A percentile compares a stretch with the other conserved stretches of the same genome.
These are phyloP conservation scores for Sordaria brevicollis DNA, from an alignment of 495 filamentous ascomycete species.

Conservation along the genomic window DNA sequence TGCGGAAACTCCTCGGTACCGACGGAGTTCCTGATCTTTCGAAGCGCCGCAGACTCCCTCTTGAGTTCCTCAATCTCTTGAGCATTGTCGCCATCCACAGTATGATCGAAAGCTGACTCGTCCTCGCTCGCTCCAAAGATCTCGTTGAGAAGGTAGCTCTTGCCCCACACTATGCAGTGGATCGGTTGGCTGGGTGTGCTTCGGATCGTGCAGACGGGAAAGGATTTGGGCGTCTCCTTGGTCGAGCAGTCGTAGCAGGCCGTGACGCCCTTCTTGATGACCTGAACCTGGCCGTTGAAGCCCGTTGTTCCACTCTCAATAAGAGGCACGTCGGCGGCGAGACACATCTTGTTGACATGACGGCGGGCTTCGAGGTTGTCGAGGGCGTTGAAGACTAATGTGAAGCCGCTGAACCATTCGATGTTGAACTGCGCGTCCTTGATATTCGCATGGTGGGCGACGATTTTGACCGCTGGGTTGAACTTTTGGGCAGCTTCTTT, in stretches of 20 bases:
- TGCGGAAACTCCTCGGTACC: constrained; percentile 68
- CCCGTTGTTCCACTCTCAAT: constrained; percentile 97
- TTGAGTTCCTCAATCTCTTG: constrained; percentile 79
- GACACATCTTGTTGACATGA: constrained; percentile 96
- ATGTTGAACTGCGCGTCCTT: constrained; percentile 88
- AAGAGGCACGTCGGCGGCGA: constrained; percentile 81
- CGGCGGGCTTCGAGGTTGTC: constrained; percentile 92
- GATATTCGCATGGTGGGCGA: constrained; percentile 90
- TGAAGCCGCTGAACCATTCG: constrained; percentile 77
- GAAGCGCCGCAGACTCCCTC: constrained; percentile 71
- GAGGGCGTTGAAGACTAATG: constrained; percentile 88
- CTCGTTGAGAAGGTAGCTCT: constrained; percentile 90
- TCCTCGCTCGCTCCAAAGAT: constrained; percentile 90
- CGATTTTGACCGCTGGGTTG: constrained; percentile 79
- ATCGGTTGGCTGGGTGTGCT: constrained; percentile 92
- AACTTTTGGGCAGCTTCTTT: constrained; percentile 88
- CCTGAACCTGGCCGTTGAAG: constrained; percentile 96
- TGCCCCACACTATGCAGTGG: constrained; percentile 99
- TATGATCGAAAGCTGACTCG: constrained; percentile 62
- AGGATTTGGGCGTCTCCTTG: constrained; percentile 82
- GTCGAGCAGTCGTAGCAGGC: constrained; percentile 94
- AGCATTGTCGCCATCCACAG: constrained; percentile 74
- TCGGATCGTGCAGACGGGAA: constrained; percentile 92
- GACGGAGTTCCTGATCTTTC: constrained; percentile 72
- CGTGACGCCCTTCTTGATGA: constrained; percentile 86